Evolutionary conservation across 1,284 basidiomycete genomes (phyloP).

Genomic region (Trichosporon ovoides): DNA sequence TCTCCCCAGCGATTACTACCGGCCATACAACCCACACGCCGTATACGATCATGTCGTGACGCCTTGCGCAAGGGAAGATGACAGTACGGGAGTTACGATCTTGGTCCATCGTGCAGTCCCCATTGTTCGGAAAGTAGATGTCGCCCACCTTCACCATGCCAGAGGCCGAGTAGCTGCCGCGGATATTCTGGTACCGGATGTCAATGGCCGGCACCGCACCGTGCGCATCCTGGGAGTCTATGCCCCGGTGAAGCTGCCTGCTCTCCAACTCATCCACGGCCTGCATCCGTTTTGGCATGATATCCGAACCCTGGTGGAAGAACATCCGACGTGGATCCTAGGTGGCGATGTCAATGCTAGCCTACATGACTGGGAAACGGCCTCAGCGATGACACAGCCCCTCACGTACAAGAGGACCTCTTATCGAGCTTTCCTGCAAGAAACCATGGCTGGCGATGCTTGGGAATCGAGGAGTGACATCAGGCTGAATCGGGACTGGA

Average conservation of each 20-base stretch:
- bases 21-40: background rate
- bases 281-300: background rate
- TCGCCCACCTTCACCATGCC: background rate
- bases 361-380: background rate
- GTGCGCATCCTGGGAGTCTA: background rate
- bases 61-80: too few species aligned
- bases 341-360: background rate
- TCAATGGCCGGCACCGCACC: background rate
- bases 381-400: background rate
- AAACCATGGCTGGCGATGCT: too few species aligned
- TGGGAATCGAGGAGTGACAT: too few species aligned
- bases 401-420: background rate
- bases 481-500: too few species aligned
- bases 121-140: background rate
- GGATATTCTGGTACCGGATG: background rate
- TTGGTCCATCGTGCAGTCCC: background rate
- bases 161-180: background rate
- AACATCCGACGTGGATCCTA: background rate
- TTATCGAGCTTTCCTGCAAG: too few species aligned
- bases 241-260: background rate
- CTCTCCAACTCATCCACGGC: background rate
- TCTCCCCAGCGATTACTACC: too few species aligned
- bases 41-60: background rate
- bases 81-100: background rate
- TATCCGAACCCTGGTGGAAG: background rate